These are phyloP conservation scores for Begonia loranthoides DNA, from an alignment of 306 rosid genomes.

Conservation along the genomic window DNA sequence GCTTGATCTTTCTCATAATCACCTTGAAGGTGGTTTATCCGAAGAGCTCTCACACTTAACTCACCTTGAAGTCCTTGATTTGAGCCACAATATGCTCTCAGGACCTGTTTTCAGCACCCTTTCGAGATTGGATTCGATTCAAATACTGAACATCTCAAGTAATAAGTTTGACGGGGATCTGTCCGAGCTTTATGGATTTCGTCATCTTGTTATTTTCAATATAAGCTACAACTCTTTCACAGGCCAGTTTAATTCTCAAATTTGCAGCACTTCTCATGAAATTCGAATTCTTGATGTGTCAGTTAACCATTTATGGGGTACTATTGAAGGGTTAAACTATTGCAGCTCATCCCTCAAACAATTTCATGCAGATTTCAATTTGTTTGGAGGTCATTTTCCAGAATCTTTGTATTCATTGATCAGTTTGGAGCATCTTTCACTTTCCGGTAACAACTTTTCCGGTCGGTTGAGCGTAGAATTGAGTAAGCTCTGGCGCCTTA, in stretches of 20 bases:
- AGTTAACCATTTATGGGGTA: slow-evolving; percentile 33
- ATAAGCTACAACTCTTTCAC: slow-evolving; percentile 58
- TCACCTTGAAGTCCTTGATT: slow-evolving; percentile 43
- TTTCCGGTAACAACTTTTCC: slow-evolving; percentile 46
- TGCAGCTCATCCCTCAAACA: slow-evolving; percentile 41
- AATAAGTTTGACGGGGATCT: slow-evolving; percentile 29
- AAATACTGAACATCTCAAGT: slow-evolving; percentile 49
- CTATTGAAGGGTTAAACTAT: slow-evolving; percentile 41
- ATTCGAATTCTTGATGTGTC: slow-evolving; percentile 52
- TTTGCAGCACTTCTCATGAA: slow-evolving; percentile 40
- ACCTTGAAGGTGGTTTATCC: slow-evolving; percentile 46
- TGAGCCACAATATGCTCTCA: slow-evolving; percentile 54
- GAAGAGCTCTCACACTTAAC: slow-evolving; percentile 34
- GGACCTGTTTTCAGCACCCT: slow-evolving; percentile 30
- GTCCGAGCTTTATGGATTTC: slow-evolving; percentile 26
- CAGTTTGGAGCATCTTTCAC: slow-evolving; percentile 41
- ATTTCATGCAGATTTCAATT: slow-evolving; percentile 37
- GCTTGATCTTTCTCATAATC: slow-evolving; percentile 55
- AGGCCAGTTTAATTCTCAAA: slow-evolving; percentile 31
- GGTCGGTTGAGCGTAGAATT: slow-evolving; percentile 46
- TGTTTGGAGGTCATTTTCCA: slow-evolving; percentile 46
- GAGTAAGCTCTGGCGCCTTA: slow-evolving; percentile 55
- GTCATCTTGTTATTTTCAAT: slow-evolving; percentile 42
- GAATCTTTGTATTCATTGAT: slow-evolving; percentile 42
- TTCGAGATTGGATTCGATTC: slow-evolving; percentile 42